phyloP scores from a whole-genome alignment of 169 alveolate species.

The Babesia ovis region DNA sequence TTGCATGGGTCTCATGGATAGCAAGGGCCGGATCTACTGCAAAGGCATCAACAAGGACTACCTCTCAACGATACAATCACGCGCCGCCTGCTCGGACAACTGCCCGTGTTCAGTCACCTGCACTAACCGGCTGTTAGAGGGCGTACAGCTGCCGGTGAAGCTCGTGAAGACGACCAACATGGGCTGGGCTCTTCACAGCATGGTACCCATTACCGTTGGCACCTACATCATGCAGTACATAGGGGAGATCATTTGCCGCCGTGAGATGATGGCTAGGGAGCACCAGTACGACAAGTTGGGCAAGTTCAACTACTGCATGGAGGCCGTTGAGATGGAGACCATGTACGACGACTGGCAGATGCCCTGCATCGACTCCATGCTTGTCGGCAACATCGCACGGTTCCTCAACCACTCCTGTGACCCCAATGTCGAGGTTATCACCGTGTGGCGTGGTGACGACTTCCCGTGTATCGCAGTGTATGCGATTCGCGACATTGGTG shows the following conservation, averaged over 20 bases:
- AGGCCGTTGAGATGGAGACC: conserved; percentile 74
- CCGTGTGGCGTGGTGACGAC: conserved; percentile 79
- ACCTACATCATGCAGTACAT: conserved; percentile 85
- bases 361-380: conserved; percentile 84
- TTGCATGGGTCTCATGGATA: conserved; percentile 70
- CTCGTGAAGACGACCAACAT: conserved; percentile 69
- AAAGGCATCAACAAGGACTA: conserved; percentile 71
- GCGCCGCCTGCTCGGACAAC: conserved; percentile 77
- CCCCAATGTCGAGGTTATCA: conserved; percentile 81
- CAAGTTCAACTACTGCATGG: conserved; percentile 76
- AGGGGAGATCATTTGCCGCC: conserved; percentile 82
- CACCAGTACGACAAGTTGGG: conserved; percentile 79
- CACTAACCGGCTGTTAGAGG: conserved; percentile 72
- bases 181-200: conserved; percentile 77
- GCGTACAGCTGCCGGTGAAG: conserved; percentile 75
- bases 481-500: conserved; percentile 73
- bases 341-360: conserved; percentile 80
- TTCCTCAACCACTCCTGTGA: conserved; percentile 87
- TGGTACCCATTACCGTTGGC: conserved; percentile 71
- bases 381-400: conserved; percentile 85
- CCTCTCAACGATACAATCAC: conserved; percentile 66
- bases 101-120: conserved; percentile 78
- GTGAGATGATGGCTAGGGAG: conserved; percentile 81
- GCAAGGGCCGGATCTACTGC: conserved; percentile 62
- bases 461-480: conserved; percentile 78